A percentile compares a stretch with the other conserved stretches of the same genome.
Conservation (phyloP, 768 basidiomycete species). For the Termitomyces eurrhizus region DNA sequence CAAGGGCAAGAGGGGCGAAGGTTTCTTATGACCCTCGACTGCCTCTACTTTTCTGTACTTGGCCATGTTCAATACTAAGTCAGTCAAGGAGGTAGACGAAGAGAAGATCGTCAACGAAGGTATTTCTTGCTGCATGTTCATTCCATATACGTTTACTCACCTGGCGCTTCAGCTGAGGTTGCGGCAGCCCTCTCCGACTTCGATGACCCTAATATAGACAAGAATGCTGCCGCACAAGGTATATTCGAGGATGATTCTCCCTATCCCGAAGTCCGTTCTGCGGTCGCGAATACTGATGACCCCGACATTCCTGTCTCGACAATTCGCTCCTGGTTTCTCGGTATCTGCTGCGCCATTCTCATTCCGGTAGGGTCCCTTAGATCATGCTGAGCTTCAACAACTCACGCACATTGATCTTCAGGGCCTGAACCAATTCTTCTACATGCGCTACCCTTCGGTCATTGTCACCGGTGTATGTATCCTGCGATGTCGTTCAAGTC, state of each 20-base stretch:
- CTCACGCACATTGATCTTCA: slow-evolving; percentile 11
- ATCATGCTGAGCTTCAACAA: not conserved
- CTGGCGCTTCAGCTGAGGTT: slow-evolving; percentile 19
- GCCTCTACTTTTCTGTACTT: slow-evolving; percentile 21
- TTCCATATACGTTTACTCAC: not conserved
- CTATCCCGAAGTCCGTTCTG: slow-evolving; percentile 69
- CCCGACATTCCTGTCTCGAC: slow-evolving; percentile 58
- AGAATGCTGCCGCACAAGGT: slow-evolving; percentile 38
- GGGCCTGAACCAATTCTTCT: slow-evolving; percentile 74
- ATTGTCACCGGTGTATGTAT: slow-evolving; percentile 44
- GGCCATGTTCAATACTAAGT: slow-evolving; percentile 33
- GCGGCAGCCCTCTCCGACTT: slow-evolving; percentile 34
- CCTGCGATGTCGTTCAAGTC: not conserved
- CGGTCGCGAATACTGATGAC: slow-evolving; percentile 71
- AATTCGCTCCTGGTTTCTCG: slow-evolving; percentile 68
- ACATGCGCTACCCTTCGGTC: slow-evolving; percentile 72
- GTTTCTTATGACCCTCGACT: slow-evolving; percentile 11
- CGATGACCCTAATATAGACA: slow-evolving; percentile 54
- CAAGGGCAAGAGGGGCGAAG: slow-evolving; percentile 20
- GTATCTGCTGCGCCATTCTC: slow-evolving; percentile 64
- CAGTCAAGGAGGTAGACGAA: slow-evolving; percentile 26
- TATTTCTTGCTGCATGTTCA: slow-evolving; percentile 1
- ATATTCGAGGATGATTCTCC: slow-evolving; percentile 61
- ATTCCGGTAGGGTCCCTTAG: slow-evolving; percentile 35
- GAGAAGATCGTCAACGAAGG: slow-evolving; percentile 10